Conservation (phyloP, 2,329 filamentous ascomycete genomes). For the Elsinoe necatrix region DNA sequence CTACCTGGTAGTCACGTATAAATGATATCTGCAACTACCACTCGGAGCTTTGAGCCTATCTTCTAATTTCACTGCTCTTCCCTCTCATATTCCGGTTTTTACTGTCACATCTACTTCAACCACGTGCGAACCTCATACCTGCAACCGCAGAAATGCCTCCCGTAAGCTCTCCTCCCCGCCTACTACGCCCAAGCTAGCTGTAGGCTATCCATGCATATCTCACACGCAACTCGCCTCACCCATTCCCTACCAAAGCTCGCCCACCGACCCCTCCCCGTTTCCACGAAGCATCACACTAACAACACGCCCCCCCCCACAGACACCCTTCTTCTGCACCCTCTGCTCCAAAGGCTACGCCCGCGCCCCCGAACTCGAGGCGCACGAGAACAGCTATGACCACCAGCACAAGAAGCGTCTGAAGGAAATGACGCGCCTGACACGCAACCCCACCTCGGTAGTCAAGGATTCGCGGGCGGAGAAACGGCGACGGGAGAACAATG, state of each 20-base stretch:
- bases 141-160: constrained; percentile 10
- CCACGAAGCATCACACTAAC: constrained; percentile 4
- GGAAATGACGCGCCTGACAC: constrained; percentile 78
- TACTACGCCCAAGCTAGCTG: no score
- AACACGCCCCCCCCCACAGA: constrained; percentile 20
- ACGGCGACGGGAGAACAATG: constrained; percentile 17
- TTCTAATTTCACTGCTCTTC: no score
- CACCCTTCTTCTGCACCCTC: constrained; percentile 46
- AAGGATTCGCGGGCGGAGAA: constrained; percentile 58
- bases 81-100: no score
- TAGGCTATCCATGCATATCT: no score
- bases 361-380: constrained; percentile 92
- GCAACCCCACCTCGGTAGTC: constrained; percentile 57
- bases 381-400: constrained; percentile 91
- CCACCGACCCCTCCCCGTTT: background rate
- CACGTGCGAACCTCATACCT: background rate
- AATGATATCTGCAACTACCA: no score
- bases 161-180: no score
- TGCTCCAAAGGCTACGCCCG: constrained; percentile 92
- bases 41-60: no score
- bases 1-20: no score
- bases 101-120: no score
- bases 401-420: constrained; percentile 84
- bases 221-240: background rate
- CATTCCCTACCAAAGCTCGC: background rate